Evolutionary conservation across 2,329 filamentous ascomycete species (phyloP), one percentile per base, ranked within the genome.

Genomic region (Daldinia eschscholtzii): DNA sequence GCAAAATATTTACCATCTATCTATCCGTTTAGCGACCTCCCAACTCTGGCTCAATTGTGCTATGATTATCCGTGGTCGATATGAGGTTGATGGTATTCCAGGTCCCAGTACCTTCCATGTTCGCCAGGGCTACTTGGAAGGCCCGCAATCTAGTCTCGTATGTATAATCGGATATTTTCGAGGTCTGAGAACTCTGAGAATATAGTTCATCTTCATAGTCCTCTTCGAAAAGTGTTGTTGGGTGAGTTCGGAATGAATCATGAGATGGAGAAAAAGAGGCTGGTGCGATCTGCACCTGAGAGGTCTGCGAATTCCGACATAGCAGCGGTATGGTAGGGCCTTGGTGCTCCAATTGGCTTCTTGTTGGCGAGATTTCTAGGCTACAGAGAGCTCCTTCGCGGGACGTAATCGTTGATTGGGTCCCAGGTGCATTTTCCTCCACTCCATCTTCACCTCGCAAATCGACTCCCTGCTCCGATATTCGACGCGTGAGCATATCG

Each of bases 401-500:
- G 63, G 2, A 23, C 20, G 33, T 26, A 7, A 46, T 26, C 1
- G 57, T 61, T 10, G 59, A 68, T 41, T 70, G 64, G 23, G 66
- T 69, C 18, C 76, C 73, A 1, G 73, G 62, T 4, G 74, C 68
- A 20, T 60, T 50, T 15, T 77, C 70, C 5, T 15, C 2, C 12
- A 12, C 10, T 15, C 37, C 52, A 1, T 52, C 53, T 20, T 60
- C 57, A 4, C n/a, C n/a, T 53, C 13, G 62, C 35, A 28, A 61
- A 35, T 56, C 4, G 2, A 13, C n/a, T 23, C 39, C 37, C n/a
- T 44, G 28, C 41, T 73, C 60, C 2, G 62, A 62, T 28, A 48
- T 41, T 7, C 42, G 30, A 61, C 83, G 80, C 86, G 94, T 91
- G 61, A 86, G 74, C 5, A 76, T 46, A 71, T 97, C 93, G 73